A percentile compares a stretch with the other conserved stretches of the same genome.
phyloP scores from a whole-genome alignment of 805 yeast species.

The Grigorovia yakushimaensis region DNA sequence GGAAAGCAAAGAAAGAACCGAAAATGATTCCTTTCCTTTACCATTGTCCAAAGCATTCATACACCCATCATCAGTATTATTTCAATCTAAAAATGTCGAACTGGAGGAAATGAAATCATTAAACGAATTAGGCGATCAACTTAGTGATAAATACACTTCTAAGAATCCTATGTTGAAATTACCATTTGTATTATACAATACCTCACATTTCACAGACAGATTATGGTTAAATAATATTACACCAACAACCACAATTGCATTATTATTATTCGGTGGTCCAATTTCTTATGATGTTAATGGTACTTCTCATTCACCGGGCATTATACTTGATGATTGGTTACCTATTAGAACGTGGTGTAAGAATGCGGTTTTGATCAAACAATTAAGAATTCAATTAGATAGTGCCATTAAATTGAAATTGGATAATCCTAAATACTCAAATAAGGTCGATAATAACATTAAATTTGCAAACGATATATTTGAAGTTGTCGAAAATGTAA shows the following conservation, averaged over 20 bases:
- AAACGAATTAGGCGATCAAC: constrained; percentile 10
- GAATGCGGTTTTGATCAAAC: constrained; percentile 75
- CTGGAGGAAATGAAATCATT: constrained; percentile 18
- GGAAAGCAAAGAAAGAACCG: constrained; percentile 7
- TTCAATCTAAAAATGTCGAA: constrained; percentile 34
- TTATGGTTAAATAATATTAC: constrained; percentile 67
- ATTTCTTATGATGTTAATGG: constrained; percentile 46
- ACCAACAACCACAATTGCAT: constrained; percentile 63
- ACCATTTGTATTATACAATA: constrained; percentile 53
- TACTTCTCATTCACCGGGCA: constrained; percentile 62
- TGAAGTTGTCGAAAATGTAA: constrained; percentile 29
- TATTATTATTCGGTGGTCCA: constrained; percentile 74
- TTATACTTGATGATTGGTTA: constrained; percentile 80
- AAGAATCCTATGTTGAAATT: constrained; percentile 33
- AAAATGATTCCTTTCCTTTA: constrained; percentile 18
- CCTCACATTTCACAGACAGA: constrained; percentile 56
- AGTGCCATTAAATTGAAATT: constrained; percentile 54
- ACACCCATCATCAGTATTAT: constrained; percentile 78
- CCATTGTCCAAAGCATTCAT: constrained; percentile 69
- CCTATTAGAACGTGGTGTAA: constrained; percentile 91
- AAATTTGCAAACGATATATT: constrained; percentile 10
- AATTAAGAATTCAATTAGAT: constrained; percentile 58
- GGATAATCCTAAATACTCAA: constrained; percentile 32
- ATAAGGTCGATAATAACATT: constrained; percentile 28
- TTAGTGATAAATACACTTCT: constrained; percentile 19